Evolutionary conservation across 768 basidiomycete species (phyloP).

Genomic region (Chiua virens): DNA sequence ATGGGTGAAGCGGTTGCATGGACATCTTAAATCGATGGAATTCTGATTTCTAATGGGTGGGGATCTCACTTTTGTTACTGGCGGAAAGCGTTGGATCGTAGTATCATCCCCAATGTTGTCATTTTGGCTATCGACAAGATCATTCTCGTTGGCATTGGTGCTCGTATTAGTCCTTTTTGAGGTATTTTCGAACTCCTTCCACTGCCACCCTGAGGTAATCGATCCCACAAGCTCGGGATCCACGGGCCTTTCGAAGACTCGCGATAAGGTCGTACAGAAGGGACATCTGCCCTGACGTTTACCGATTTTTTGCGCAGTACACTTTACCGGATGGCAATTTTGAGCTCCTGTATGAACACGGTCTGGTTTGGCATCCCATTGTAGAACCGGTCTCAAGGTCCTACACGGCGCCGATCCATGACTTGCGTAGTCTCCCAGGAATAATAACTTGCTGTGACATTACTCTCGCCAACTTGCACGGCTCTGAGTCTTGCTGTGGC

Average conservation of each 20-base stretch:
- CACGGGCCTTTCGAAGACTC: not conserved
- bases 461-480: conserved; percentile 7
- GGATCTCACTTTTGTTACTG: not conserved
- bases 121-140: not conserved
- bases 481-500: conserved; percentile 13
- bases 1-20: conserved; percentile 6
- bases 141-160: not conserved
- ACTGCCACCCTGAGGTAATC: not conserved
- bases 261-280: not conserved
- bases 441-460: conserved; percentile 11
- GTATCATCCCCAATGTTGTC: not conserved
- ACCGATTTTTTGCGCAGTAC: conserved; percentile 3
- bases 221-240: not conserved
- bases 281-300: not conserved
- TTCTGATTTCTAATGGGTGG: not conserved
- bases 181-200: too few species aligned
- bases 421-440: conserved; percentile 11
- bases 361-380: conserved; percentile 18
- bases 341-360: conserved; percentile 23
- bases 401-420: conserved; percentile 7
- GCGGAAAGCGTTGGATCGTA: conserved; percentile 1
- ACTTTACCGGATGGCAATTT: conserved; percentile 7
- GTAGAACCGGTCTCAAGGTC: conserved; percentile 2
- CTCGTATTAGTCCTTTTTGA: not conserved
- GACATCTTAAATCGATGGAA: too few species aligned